Evolutionary conservation across 2,329 filamentous ascomycete species (phyloP), one percentile per base, ranked within the genome.

Genomic region (Ascosphaera apis): DNA sequence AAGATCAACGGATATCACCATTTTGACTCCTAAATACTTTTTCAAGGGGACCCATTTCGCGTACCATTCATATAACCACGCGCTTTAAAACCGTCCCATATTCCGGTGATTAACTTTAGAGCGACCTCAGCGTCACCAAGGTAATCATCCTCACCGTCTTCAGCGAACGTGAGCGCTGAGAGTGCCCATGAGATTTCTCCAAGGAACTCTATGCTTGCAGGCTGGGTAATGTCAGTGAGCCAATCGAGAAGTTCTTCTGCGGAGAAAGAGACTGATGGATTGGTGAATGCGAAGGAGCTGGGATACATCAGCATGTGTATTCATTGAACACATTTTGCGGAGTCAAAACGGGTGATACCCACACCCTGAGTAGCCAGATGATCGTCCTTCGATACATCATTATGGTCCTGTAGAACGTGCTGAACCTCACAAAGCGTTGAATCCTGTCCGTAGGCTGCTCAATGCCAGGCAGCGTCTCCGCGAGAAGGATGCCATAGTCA

Each of bases 121-220:
- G 42, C 36, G 3, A 17, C 34, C 23, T 39, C 37, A 18, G 30
- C 27, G 16, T 43, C 39, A 13, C 33, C 34, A 31, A 38, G 21
- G 4, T 39, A 39, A n/a, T n/a, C n/a, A 15, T 40, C 36, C 12
- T 40, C 36, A 21, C 37, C 42, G 12, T 41, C 34, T 31, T 37
- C 31, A 7, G 37, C 42, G 15, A 42, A 32, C 11, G 33, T 40
- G 13, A 43, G n/a, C 16, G 36, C 33, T 15, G 39, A 37, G 15
- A 44, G 13, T 13, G 13, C 39, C 43, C 42, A 45, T 8, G 39
- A 40, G 25, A 44, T 36, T 13, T 44, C 43, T 7, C 41, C 40
- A 11, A 42, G 36, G 25, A 44, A 41, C 18, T 39, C 39, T 2
- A 21, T 40, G 4, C 41, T 38, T 3, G 32, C 39, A 11, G 37